A percentile compares a stretch with the other conserved stretches of the same genome.
Conservation (phyloP, 2,329 filamentous ascomycete genomes). For the Cytospora chrysosperma region DNA sequence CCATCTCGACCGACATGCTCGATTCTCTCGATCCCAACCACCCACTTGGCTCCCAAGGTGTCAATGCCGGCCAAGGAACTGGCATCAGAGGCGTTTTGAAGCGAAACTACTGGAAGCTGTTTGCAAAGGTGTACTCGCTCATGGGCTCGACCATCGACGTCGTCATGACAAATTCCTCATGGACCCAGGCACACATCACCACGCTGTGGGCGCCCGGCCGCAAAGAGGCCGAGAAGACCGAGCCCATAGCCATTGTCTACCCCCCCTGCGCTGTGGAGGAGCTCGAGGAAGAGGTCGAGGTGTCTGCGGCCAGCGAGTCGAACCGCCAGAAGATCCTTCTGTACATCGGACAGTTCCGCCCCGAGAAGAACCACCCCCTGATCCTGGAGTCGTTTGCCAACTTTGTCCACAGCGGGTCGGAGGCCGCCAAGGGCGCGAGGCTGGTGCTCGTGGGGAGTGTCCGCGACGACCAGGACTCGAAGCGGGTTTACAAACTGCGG, state of each 20-base stretch:
- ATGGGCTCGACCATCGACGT: conserved; percentile 84
- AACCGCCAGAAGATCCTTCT: conserved; percentile 71
- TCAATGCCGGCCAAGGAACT: conserved; percentile 79
- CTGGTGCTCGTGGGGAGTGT: conserved; percentile 90
- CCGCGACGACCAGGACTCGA: conserved; percentile 77
- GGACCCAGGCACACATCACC: conserved; percentile 84
- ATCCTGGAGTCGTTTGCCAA: conserved; percentile 81
- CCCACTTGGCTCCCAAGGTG: conserved; percentile 60
- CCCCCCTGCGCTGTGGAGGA: conserved; percentile 90
- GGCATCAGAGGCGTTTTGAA: conserved; percentile 72
- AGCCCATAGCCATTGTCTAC: conserved; percentile 75
- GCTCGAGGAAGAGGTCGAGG: conserved; percentile 70
- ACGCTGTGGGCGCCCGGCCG: conserved; percentile 71
- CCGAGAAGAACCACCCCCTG: conserved; percentile 92
- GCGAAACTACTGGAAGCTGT: conserved; percentile 80
- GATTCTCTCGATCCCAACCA: conserved; percentile 69
- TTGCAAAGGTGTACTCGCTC: conserved; percentile 78
- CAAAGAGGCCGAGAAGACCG: conserved; percentile 41
- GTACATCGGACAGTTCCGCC: conserved; percentile 96
- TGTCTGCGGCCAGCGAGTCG: conserved; percentile 67
- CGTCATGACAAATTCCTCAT: conserved; percentile 96
- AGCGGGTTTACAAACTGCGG: conserved; percentile 82
- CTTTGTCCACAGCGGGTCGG: conserved; percentile 60
- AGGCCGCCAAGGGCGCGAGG: conserved; percentile 55
- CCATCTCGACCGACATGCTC: conserved; percentile 98